Percentiles rank a stretch among this genome's conserved stretches.
Conservation (phyloP, 805 yeast species). For the Diddensiella santjacobensis region DNA sequence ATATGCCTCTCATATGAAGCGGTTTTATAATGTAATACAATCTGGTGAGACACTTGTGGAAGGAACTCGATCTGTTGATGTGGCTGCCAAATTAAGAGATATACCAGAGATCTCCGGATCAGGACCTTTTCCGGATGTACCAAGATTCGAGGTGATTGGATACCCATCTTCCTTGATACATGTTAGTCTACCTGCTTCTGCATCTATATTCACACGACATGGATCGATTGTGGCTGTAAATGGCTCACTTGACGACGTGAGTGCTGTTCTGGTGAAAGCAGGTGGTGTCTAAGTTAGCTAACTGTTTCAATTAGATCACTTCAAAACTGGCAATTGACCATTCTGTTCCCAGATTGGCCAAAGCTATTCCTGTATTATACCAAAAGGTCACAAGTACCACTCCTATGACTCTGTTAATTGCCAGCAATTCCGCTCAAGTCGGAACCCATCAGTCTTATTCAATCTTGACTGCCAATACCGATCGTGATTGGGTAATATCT, state of each 20-base stretch:
- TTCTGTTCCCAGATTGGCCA: constrained; percentile 24
- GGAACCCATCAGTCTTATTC: constrained; percentile 27
- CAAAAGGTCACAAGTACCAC: constrained; percentile 33
- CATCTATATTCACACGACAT: constrained; percentile 38
- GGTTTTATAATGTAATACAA: not conserved
- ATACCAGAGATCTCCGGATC: constrained; percentile 37
- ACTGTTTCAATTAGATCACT: constrained; percentile 24
- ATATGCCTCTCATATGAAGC: too few relatives aligned
- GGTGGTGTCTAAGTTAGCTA: not conserved
- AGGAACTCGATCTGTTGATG: constrained; percentile 11
- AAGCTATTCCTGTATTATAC: constrained; percentile 31
- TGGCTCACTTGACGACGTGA: constrained; percentile 35
- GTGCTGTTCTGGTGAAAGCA: constrained; percentile 2
- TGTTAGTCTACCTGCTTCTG: constrained; percentile 42
- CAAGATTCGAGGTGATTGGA: constrained; percentile 43
- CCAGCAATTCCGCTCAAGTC: constrained; percentile 15
- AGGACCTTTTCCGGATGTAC: constrained; percentile 42
- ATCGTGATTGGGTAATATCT: constrained; percentile 39
- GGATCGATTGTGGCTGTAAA: constrained; percentile 44
- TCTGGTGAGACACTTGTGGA: not conserved
- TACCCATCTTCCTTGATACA: constrained; percentile 40
- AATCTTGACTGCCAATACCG: constrained; percentile 33
- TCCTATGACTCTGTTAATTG: constrained; percentile 29
- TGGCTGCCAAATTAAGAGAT: constrained; percentile 18
- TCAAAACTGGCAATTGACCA: constrained; percentile 26